Percentiles rank a stretch among this genome's conserved stretches.
phyloP scores from a whole-genome alignment of 768 basidiomycete species.

The Xanthoconium stramineum region DNA sequence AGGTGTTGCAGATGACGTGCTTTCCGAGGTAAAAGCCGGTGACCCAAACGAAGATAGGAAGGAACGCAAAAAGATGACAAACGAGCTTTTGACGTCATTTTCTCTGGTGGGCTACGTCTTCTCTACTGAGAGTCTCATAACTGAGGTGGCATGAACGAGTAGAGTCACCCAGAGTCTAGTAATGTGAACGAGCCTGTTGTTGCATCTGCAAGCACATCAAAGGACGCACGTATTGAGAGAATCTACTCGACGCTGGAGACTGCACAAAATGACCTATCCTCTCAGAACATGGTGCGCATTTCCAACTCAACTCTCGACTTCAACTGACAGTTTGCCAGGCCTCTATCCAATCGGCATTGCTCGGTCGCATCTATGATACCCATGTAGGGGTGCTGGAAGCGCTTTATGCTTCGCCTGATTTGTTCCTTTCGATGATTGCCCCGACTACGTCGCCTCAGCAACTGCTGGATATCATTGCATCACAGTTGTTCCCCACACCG shows the following conservation, averaged over 20 bases:
- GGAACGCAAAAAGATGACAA: conserved; percentile 41
- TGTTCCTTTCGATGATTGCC: conserved; percentile 39
- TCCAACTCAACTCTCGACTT: background rate
- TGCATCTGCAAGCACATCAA: conserved; percentile 60
- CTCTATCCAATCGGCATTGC: conserved; percentile 58
- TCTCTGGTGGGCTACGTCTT: conserved; percentile 42
- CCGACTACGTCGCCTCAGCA: conserved; percentile 19
- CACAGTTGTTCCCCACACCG: conserved; percentile 34
- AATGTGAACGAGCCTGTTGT: conserved; percentile 45
- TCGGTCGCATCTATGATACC: conserved; percentile 67
- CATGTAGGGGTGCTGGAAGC: conserved; percentile 58
- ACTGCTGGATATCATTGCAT: conserved; percentile 22
- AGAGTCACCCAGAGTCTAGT: conserved; percentile 28
- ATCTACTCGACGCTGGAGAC: conserved; percentile 43
- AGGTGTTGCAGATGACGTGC: conserved; percentile 36
- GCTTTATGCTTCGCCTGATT: conserved; percentile 55
- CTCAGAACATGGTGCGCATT: conserved; percentile 34
- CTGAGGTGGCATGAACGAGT: background rate
- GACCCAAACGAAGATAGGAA: conserved; percentile 26
- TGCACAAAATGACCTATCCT: conserved; percentile 19
- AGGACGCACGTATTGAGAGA: conserved; percentile 51
- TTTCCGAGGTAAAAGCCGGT: conserved; percentile 20
- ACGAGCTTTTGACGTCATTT: conserved; percentile 57
- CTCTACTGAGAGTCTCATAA: background rate
- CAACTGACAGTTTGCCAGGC: conserved; percentile 35